Conservation (phyloP, 1,284 basidiomycete species). For the Apiotrichum porosum region DNA sequence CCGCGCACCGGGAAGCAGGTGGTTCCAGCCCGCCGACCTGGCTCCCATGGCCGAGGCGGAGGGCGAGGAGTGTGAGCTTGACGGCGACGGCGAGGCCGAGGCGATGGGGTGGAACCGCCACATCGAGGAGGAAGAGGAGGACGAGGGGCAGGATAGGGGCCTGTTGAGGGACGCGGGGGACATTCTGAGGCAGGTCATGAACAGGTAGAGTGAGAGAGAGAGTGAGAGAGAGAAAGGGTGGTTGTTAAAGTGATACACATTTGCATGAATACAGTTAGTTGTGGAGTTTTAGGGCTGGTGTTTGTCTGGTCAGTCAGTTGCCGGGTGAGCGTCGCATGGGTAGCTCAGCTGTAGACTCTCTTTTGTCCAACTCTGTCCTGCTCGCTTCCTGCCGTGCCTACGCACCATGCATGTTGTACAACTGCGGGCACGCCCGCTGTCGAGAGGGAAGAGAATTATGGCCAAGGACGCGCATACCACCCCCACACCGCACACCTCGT, state of each 20-base stretch:
- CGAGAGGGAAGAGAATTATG: not conserved
- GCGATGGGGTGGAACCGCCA: constrained; percentile 18
- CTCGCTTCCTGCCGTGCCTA: no score
- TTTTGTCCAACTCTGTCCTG: no score
- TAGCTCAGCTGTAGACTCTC: no score
- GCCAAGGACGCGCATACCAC: not conserved
- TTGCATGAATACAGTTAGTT: no score
- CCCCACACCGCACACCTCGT: not conserved
- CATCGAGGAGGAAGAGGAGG: constrained; percentile 15
- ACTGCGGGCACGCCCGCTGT: not conserved
- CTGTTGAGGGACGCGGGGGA: constrained; percentile 40
- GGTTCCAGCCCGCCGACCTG: constrained; percentile 6
- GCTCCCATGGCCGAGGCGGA: constrained; percentile 17
- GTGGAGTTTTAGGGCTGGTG: no score
- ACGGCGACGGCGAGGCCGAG: constrained; percentile 18
- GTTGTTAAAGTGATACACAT: no score
- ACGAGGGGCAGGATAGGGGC: constrained; percentile 22
- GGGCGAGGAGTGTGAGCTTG: no score
- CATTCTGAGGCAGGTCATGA: constrained; percentile 44
- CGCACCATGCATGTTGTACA: constrained; percentile 10
- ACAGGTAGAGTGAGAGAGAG: constrained; percentile 16
- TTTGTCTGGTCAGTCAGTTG: no score
- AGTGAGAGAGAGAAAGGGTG: not conserved
- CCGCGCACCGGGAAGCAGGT: constrained; percentile 22
- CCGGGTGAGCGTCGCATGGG: no score